Conservation (phyloP, 108 stramenopile genomes). For the Licmophora abbreviata region DNA sequence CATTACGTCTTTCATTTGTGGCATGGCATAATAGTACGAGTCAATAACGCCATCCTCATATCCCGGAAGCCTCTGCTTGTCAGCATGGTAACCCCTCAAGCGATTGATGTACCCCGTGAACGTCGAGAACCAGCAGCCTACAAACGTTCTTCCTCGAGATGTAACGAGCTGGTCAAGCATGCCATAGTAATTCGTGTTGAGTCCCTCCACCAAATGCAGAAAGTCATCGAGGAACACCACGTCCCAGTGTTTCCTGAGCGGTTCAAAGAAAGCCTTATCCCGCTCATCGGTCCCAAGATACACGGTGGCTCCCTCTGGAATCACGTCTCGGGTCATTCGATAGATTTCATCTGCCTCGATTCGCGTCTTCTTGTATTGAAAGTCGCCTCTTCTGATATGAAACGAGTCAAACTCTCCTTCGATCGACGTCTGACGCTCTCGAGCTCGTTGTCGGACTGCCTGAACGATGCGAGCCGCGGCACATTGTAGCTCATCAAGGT, state of each 20-base stretch:
- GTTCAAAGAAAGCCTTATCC: constrained; percentile 73
- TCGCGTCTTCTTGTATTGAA: constrained; percentile 70
- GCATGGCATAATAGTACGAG: constrained; percentile 48
- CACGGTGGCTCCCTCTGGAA: constrained; percentile 44
- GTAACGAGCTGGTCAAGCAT: constrained; percentile 85
- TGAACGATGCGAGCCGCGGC: constrained; percentile 81
- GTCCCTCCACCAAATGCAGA: constrained; percentile 23
- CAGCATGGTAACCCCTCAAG: constrained; percentile 65
- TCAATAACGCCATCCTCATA: constrained; percentile 53
- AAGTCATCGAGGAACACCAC: constrained; percentile 81
- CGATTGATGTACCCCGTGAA: constrained; percentile 82
- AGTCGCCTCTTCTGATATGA: constrained; percentile 81
- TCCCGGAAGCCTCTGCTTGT: constrained; percentile 44
- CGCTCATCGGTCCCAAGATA: constrained; percentile 86
- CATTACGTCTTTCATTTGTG: constrained; percentile 45
- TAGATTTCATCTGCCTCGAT: constrained; percentile 47
- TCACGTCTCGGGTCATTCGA: constrained; percentile 26
- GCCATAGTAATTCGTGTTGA: constrained; percentile 56
- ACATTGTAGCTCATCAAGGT: constrained; percentile 87
- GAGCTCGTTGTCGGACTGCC: constrained; percentile 53
- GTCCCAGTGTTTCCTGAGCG: constrained; percentile 54
- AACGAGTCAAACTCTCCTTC: constrained; percentile 60
- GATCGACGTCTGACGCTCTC: constrained; percentile 7
- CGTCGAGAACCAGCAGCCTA: constrained; percentile 67
- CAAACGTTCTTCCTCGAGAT: constrained; percentile 58